These are phyloP conservation scores for Cadophora malorum DNA, from an alignment of 2,329 filamentous ascomycete genomes.

Conservation along the genomic window DNA sequence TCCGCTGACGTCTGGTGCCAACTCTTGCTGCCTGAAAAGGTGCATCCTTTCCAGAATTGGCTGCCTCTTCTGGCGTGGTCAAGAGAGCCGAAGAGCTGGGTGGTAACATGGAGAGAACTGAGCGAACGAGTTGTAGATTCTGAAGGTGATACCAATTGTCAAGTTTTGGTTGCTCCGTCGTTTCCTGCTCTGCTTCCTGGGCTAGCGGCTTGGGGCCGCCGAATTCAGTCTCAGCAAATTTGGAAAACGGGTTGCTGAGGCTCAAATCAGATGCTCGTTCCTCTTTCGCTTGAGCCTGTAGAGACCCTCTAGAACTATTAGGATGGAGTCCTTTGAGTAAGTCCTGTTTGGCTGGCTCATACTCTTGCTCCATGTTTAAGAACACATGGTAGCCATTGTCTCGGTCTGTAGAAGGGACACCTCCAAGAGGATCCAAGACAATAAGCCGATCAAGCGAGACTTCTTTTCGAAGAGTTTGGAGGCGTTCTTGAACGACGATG, in stretches of 20 bases:
- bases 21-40: constrained; percentile 47
- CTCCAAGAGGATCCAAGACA: constrained; percentile 84
- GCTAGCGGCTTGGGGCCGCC: constrained; percentile 8
- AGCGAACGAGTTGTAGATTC: constrained; percentile 76
- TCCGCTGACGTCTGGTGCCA: constrained; percentile 64
- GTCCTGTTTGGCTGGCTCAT: constrained; percentile 68
- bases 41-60: constrained; percentile 51
- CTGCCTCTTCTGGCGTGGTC: constrained; percentile 84
- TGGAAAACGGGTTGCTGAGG: constrained; percentile 52
- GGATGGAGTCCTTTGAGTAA: constrained; percentile 48
- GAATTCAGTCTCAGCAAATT: constrained; percentile 47
- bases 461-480: constrained; percentile 53
- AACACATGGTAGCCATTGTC: constrained; percentile 77
- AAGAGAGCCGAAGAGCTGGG: constrained; percentile 86
- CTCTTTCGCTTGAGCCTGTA: constrained; percentile 10
- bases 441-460: constrained; percentile 84
- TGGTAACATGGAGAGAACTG: constrained; percentile 77
- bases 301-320: background rate
- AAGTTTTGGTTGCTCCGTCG: constrained; percentile 13
- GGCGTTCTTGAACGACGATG: constrained; percentile 47
- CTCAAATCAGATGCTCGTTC: constrained; percentile 36
- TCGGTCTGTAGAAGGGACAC: constrained; percentile 72
- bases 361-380: constrained; percentile 94
- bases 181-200: background rate
- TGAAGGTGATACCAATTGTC: constrained; percentile 59